Evolutionary conservation across 1,284 basidiomycete species (phyloP).

Genomic region (Tausonia pullulans): DNA sequence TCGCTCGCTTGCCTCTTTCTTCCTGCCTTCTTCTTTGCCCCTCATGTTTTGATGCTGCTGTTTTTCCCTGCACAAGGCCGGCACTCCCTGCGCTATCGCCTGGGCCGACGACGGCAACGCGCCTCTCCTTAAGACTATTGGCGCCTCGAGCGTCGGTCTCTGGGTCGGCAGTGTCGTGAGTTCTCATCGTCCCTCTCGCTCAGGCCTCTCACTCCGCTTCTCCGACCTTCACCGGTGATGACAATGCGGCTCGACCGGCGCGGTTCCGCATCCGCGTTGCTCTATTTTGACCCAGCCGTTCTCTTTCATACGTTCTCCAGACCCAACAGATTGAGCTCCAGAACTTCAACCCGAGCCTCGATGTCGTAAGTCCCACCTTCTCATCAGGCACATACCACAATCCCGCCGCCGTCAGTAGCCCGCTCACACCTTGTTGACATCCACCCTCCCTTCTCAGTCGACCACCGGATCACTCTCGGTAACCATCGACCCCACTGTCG

Average conservation of each 20-base stretch:
- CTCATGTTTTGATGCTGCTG: background rate
- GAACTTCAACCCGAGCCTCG: slow-evolving; percentile 39
- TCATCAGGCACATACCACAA: no score
- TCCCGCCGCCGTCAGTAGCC: no score
- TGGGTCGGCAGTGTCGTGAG: slow-evolving; percentile 36
- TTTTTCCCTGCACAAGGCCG: slow-evolving; percentile 30
- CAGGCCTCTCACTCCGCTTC: background rate
- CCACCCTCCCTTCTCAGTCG: slow-evolving; percentile 18
- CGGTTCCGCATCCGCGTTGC: no score
- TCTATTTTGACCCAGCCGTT: no score
- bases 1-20: background rate
- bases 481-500: slow-evolving; percentile 45
- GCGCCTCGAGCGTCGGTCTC: slow-evolving; percentile 46
- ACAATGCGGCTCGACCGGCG: no score
- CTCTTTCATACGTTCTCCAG: slow-evolving; percentile 30
- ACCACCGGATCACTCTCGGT: slow-evolving; percentile 41
- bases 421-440: no score
- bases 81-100: slow-evolving; percentile 42
- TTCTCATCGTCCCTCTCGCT: background rate
- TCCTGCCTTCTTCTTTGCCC: background rate
- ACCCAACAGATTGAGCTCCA: slow-evolving; percentile 42
- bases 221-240: background rate
- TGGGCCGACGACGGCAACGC: slow-evolving; percentile 49
- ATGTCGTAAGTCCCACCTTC: slow-evolving; percentile 37
- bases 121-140: slow-evolving; percentile 46